Conservation (phyloP, 2,329 filamentous ascomycete species). For the Lasiodiplodia gonubiensis region DNA sequence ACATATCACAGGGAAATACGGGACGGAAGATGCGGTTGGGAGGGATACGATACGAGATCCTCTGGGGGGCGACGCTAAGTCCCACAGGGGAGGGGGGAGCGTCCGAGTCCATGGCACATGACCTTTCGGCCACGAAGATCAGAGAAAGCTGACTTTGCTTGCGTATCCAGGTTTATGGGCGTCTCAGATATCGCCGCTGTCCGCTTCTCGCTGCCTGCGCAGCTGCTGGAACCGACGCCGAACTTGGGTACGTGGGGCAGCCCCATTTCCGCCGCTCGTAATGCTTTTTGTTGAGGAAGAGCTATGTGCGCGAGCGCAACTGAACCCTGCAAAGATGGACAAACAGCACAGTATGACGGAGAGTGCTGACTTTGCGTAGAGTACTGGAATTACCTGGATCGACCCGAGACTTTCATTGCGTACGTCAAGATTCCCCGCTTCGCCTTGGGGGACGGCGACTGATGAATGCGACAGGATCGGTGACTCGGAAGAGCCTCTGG, state of each 20-base stretch:
- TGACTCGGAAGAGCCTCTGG: conserved; percentile 87
- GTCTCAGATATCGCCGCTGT: conserved; percentile 95
- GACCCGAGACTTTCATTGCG: conserved; percentile 85
- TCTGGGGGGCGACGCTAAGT: not conserved
- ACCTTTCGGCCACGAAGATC: not conserved
- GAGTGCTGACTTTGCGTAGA: conserved; percentile 58
- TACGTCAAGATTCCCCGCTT: conserved; percentile 40
- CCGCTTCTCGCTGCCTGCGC: conserved; percentile 92
- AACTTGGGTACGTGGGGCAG: conserved; percentile 70
- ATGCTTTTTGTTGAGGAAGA: not conserved
- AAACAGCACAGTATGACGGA: not conserved
- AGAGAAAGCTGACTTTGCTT: not conserved
- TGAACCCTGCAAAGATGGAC: not conserved
- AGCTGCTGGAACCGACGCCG: conserved; percentile 92
- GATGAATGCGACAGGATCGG: conserved; percentile 65
- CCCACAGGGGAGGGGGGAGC: not conserved
- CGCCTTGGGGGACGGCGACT: conserved; percentile 38
- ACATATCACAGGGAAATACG: conserved; percentile 28
- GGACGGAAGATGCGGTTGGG: not conserved
- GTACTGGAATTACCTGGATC: conserved; percentile 98
- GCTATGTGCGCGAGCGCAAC: conserved; percentile 1
- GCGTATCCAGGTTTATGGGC: conserved; percentile 78
- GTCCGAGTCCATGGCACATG: not conserved
- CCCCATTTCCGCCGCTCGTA: not conserved
- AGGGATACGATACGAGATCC: conserved; percentile 6